A percentile compares a stretch with the other conserved stretches of the same genome.
These are phyloP conservation scores for Euphrasia arctica DNA, from an alignment of 305 asterid species.

Conservation along the genomic window DNA sequence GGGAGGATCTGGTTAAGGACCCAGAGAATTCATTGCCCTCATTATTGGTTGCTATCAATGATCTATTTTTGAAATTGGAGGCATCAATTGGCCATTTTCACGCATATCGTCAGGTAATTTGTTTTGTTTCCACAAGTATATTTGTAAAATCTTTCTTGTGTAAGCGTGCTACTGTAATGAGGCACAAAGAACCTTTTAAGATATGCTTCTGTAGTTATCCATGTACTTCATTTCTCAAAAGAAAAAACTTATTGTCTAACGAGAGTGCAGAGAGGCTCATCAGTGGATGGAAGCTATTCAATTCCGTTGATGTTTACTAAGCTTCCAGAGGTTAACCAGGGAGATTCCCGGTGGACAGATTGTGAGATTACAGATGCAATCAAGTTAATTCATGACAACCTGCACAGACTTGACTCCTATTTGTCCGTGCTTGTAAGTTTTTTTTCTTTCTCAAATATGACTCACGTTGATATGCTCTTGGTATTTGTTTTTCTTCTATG, in stretches of 20 bases:
- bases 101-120: constrained; percentile 68
- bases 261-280: constrained; percentile 72
- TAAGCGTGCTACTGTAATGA: background rate
- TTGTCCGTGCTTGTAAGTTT: constrained; percentile 70
- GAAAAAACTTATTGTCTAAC: constrained; percentile 26
- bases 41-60: constrained; percentile 66
- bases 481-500: constrained; percentile 15
- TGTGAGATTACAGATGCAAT: constrained; percentile 79
- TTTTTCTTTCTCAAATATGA: constrained; percentile 25
- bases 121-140: constrained; percentile 16
- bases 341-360: constrained; percentile 87
- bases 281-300: constrained; percentile 85
- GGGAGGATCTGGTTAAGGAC: constrained; percentile 73
- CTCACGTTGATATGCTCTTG: constrained; percentile 23
- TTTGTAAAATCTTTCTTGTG: constrained; percentile 20
- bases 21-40: constrained; percentile 61
- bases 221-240: constrained; percentile 25
- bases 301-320: constrained; percentile 72
- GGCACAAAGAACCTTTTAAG: background rate
- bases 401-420: constrained; percentile 68
- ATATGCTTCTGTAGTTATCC: constrained; percentile 15
- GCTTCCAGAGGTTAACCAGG: constrained; percentile 85
- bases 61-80: constrained; percentile 72
- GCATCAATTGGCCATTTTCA: constrained; percentile 88
- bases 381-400: constrained; percentile 73